Evolutionary conservation across 768 basidiomycete genomes (phyloP), one percentile per base, ranked within the genome.

Genomic region (Trametes cingulata): DNA sequence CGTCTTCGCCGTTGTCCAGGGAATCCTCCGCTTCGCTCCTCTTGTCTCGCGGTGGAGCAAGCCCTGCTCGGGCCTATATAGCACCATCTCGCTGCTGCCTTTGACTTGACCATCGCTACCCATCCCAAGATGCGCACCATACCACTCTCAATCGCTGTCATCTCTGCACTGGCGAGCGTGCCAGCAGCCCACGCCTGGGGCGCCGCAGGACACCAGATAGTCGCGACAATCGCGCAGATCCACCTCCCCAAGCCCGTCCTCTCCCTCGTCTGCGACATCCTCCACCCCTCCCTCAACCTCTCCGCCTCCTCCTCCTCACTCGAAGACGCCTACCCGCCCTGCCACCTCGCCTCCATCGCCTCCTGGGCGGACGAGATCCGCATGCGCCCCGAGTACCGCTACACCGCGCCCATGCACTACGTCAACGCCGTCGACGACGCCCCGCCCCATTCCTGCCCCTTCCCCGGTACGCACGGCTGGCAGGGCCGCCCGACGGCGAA

Each of bases 161-260:
- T 58, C 35, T 70, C 58, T 48, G 58, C 43, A n/a, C 43, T 57
- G 17, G 43, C 61, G 15, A 60, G 47, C 25, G 63, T 68, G 2
- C 53, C 58, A 1, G 33, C 69, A 17, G 68, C 40, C 2, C 14
- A 57, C 24, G 78, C 75, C 33, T 80, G 79, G 79, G 79, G 79
- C 22, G 71, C 69, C 10, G 79, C 76, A 14, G 93, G 95, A 3
- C 95, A 98, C 67, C 91, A 97, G 77, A 87, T 97, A 33, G 85
- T 93, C 6, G 95, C 95, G 1, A 96, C 95, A 4, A 90, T 98
- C 57, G 96, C 96, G 1, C 90, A 98, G 71, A 92, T 95, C 60
- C 85, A 97, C 71, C 82, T 98, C 2, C 84, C 92, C 71, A 91
- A 91, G 0, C 77, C 76, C 2, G 86, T 88, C 5, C 78, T 88